Evolutionary conservation across 108 stramenopile genomes (phyloP).

Genomic region (Cyclotella distinguenda): DNA sequence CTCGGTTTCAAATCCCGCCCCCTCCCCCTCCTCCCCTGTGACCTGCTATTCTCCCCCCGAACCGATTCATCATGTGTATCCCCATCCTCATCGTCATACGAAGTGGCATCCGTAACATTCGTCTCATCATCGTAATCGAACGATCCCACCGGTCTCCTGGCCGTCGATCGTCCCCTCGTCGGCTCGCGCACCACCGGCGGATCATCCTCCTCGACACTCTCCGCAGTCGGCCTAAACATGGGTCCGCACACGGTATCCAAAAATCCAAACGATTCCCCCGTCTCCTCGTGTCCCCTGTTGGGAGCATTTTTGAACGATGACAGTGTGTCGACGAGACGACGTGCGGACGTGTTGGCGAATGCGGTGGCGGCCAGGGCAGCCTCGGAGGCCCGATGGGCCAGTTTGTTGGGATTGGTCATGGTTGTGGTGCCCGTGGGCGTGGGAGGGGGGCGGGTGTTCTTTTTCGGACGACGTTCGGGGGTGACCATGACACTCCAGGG

Average conservation of each 20-base stretch:
- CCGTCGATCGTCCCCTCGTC: neutral
- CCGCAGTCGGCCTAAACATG: conserved; percentile 9
- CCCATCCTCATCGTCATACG: conserved; percentile 36
- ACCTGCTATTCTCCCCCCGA: neutral
- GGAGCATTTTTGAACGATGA: neutral
- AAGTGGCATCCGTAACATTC: conserved; percentile 28
- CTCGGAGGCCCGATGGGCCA: conserved; percentile 17
- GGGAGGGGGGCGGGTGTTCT: neutral
- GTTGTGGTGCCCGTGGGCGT: neutral
- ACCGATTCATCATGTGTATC: conserved; percentile 28
- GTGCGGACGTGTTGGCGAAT: conserved; percentile 27
- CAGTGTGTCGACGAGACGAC: conserved; percentile 17
- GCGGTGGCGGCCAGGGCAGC: conserved; percentile 13
- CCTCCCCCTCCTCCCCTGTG: too few relatives aligned
- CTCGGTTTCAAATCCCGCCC: conserved; percentile 27
- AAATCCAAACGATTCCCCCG: conserved; percentile 24
- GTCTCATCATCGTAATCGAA: conserved; percentile 47
- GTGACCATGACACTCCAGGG: neutral
- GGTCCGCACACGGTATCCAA: conserved; percentile 50
- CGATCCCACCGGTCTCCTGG: conserved; percentile 19
- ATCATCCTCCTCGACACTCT: conserved; percentile 24
- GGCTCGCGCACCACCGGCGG: conserved; percentile 1
- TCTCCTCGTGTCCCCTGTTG: neutral
- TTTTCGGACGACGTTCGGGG: neutral
- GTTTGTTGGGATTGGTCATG: conserved; percentile 6